Base-by-base conservation (phyloP, 805 yeast genomes). In the Wickerhamomyces xylosicus region DNA sequence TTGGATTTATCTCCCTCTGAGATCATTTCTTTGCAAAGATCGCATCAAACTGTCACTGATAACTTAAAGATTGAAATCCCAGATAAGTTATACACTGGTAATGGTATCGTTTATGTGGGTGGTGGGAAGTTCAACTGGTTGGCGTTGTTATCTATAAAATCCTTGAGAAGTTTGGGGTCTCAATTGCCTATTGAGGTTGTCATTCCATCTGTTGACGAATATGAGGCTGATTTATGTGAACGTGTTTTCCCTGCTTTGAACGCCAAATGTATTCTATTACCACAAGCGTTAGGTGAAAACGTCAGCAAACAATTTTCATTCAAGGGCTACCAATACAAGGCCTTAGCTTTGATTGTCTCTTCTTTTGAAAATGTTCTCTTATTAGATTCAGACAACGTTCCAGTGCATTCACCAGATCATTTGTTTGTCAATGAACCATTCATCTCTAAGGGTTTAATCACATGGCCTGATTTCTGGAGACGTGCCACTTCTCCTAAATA, bases 401-500 rank as follows among this genome's bases (percentile, higher is more conserved):
- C 94, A 0, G 72, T 80, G 3, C 69, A 67, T 48, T 68, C 77
- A 11, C 80, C 90, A 3, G 83, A 77, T 47, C 54, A 57, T 16
- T 53, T 84, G 18, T 81, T 85, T 54, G 62, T 61, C 4, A 58
- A 70, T 11, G 74, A 76, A 34, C 77, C 85, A 1, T 85, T 72
- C 58, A 45, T 51, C 15, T 55, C 66, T 11, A 60, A 65, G 42
- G 74, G 79, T 41, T 59, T 74, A 55, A 59, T 78, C 19, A 56
- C 77, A 19, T 85, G 94, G 90, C 94, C 95, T 2, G 95, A 85
- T 58, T 85, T 78, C 57, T 85, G 95, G 95, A 73, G 79, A 57
- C 69, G 95, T 47, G 77, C 89, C 6, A 83, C 89, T 1, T 73
- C 84, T 1, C 95, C 95, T 5, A 61, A 62, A 31, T 80, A 71